These are phyloP conservation scores for Aspergillus sp. DNA, from an alignment of 2,329 filamentous ascomycete genomes.

Conservation along the genomic window DNA sequence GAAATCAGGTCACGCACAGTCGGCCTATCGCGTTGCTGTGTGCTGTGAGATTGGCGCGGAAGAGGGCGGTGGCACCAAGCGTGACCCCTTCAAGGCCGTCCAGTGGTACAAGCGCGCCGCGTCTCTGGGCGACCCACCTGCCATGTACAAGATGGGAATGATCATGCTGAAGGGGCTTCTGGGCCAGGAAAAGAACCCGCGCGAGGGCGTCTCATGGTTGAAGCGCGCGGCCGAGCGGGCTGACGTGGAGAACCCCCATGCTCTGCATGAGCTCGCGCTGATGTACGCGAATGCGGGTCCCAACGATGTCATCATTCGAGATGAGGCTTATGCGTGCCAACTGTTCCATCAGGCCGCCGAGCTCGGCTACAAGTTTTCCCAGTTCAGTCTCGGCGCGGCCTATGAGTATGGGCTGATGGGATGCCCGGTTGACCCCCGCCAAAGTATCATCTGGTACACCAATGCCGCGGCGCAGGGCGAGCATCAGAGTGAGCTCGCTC, in stretches of 20 bases:
- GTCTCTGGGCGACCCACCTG: constrained; percentile 81
- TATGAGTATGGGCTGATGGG: constrained; percentile 88
- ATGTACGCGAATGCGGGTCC: constrained; percentile 56
- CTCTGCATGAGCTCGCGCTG: constrained; percentile 78
- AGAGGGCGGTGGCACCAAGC: constrained; percentile 87
- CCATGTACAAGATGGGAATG: constrained; percentile 99
- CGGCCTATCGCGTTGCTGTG: constrained; percentile 91
- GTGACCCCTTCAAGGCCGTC: constrained; percentile 88
- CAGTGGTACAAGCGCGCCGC: constrained; percentile 98
- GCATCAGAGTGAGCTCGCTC: constrained; percentile 82
- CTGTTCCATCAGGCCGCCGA: constrained; percentile 84
- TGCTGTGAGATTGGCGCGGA: constrained; percentile 96
- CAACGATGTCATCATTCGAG: constrained; percentile 72
- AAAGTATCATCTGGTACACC: constrained; percentile 92
- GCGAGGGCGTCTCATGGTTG: constrained; percentile 87
- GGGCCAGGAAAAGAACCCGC: constrained; percentile 77
- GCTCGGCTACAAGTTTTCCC: constrained; percentile 90
- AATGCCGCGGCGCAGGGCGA: constrained; percentile 88
- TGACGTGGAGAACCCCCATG: constrained; percentile 87
- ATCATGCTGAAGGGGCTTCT: constrained; percentile 89
- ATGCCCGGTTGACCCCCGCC: constrained; percentile 75
- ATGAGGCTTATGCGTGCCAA: constrained; percentile 76
- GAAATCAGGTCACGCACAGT: constrained; percentile 79
- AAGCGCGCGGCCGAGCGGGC: constrained; percentile 88
- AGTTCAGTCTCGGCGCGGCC: constrained; percentile 82